Evolutionary conservation across 2,329 filamentous ascomycete genomes (phyloP).

Genomic region (Dactylellina sp.): DNA sequence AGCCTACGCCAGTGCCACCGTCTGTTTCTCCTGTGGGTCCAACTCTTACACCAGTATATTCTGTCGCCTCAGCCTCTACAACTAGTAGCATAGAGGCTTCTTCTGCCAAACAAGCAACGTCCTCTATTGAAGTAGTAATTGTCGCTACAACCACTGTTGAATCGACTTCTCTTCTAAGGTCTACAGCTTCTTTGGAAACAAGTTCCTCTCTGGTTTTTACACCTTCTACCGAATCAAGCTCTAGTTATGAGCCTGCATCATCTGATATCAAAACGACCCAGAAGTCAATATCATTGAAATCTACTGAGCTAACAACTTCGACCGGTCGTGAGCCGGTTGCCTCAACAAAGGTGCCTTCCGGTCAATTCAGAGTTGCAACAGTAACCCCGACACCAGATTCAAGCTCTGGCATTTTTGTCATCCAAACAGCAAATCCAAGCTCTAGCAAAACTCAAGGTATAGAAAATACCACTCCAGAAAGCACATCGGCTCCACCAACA

Average conservation of each 20-base stretch:
- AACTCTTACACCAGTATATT: neutral
- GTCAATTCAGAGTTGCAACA: constrained; percentile 18
- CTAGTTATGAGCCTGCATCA: neutral
- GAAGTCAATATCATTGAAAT: neutral
- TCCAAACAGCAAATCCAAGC: constrained; percentile 38
- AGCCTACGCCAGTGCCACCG: constrained; percentile 9
- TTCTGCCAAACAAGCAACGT: neutral
- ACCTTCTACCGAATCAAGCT: neutral
- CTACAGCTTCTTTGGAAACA: neutral
- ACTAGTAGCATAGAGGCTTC: neutral
- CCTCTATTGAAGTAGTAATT: neutral
- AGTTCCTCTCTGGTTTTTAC: neutral
- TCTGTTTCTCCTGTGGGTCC: constrained; percentile 16
- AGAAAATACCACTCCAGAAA: constrained; percentile 16
- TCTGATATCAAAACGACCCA: neutral
- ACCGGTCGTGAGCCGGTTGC: neutral
- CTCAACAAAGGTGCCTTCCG: constrained; percentile 11
- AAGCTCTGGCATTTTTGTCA: constrained; percentile 12
- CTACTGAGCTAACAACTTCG: neutral
- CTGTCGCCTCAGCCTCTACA: neutral
- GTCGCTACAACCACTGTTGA: neutral
- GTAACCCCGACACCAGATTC: neutral
- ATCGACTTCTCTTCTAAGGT: neutral
- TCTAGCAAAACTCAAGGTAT: neutral
- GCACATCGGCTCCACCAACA: constrained; percentile 33